A percentile compares a stretch with the other conserved stretches of the same genome.
Evolutionary conservation across 306 rosid genomes (phyloP).

Genomic region (Pachyrhizus erosus): DNA sequence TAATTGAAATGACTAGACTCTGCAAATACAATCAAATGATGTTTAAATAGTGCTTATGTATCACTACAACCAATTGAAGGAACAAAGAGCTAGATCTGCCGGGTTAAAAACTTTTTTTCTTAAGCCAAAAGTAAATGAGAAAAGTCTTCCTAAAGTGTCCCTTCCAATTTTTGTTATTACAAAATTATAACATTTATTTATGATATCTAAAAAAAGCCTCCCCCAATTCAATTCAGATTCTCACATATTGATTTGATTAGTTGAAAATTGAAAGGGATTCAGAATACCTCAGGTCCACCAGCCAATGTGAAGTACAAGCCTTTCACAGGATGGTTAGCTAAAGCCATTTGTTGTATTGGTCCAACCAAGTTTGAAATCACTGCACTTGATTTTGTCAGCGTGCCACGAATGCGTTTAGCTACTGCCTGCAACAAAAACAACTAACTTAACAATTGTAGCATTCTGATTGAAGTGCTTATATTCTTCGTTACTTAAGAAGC

Average conservation of each 20-base stretch:
- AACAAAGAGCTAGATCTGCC: neutral
- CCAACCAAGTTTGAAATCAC: conserved; percentile 64
- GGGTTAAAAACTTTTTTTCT: neutral
- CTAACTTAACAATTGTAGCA: neutral
- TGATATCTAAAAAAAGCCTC: neutral
- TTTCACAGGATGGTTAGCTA: conserved; percentile 49
- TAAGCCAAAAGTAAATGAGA: neutral
- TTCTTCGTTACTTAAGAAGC: neutral
- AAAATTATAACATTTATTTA: neutral
- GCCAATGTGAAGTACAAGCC: conserved; percentile 51
- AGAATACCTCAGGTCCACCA: conserved; percentile 67
- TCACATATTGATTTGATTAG: neutral
- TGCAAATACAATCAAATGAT: conserved; percentile 35
- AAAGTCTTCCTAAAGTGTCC: neutral
- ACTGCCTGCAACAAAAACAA: conserved; percentile 47
- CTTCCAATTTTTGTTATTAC: neutral
- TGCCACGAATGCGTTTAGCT: conserved; percentile 54
- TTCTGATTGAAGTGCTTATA: neutral
- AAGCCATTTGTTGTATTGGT: conserved; percentile 62
- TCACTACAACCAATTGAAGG: neutral
- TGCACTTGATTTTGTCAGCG: conserved; percentile 54
- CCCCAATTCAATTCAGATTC: neutral
- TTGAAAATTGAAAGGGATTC: neutral
- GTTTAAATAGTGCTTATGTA: neutral
- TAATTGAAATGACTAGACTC: conserved; percentile 56